These are phyloP conservation scores for Citrus australasica DNA, from an alignment of 345 rosid genomes.

Conservation along the genomic window DNA sequence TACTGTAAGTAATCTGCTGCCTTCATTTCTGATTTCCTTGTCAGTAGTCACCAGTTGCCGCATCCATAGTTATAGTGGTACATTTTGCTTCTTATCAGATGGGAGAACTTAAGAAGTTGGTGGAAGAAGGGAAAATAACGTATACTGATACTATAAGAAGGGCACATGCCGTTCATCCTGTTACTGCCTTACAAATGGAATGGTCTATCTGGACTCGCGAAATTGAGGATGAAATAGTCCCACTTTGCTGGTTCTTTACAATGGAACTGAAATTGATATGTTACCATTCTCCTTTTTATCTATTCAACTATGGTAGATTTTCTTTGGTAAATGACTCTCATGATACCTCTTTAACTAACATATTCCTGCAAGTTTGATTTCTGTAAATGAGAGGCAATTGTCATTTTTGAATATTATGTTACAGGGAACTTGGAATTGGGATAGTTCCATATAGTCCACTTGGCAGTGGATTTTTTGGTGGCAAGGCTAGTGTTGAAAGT, in stretches of 20 bases:
- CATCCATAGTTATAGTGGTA: neutral
- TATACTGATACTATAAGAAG: slow-evolving; percentile 21
- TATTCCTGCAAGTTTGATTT: neutral
- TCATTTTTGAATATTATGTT: neutral
- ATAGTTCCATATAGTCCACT: slow-evolving; percentile 24
- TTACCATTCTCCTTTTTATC: neutral
- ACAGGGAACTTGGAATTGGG: slow-evolving; percentile 23
- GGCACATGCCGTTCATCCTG: slow-evolving; percentile 26
- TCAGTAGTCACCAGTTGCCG: neutral
- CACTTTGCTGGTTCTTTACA: slow-evolving; percentile 21
- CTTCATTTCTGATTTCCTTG: no score
- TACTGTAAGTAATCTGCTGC: slow-evolving; percentile 20
- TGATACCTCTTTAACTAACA: no score
- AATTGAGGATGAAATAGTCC: slow-evolving; percentile 20
- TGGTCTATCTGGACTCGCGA: slow-evolving; percentile 21
- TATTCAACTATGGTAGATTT: neutral
- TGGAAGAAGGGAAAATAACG: slow-evolving; percentile 26
- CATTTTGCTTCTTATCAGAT: slow-evolving; percentile 3
- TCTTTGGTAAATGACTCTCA: no score
- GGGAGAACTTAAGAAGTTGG: slow-evolving; percentile 20
- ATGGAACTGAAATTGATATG: neutral
- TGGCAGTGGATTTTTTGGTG: slow-evolving; percentile 22
- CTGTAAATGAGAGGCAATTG: neutral
- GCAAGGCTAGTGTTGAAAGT: slow-evolving; percentile 17
- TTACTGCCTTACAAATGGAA: slow-evolving; percentile 21